These are phyloP conservation scores for Fusarium keratoplasticum DNA, from an alignment of 2,329 filamentous ascomycete genomes.

Conservation along the genomic window DNA sequence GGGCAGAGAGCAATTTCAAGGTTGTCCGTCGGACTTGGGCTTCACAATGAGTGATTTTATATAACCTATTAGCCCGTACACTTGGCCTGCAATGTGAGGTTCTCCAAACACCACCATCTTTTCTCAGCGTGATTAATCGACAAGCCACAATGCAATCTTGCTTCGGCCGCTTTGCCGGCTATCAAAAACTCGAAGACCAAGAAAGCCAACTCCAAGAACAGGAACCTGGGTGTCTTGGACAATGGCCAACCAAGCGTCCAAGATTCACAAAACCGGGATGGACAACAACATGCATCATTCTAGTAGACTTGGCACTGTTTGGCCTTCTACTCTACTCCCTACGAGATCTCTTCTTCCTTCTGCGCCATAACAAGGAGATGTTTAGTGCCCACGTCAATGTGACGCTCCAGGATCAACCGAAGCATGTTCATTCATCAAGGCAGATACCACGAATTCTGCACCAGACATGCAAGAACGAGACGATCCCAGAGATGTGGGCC, in stretches of 20 bases:
- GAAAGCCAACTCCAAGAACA: neutral
- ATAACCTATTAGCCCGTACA: neutral
- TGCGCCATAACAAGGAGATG: conserved; percentile 58
- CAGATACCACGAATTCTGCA: conserved; percentile 80
- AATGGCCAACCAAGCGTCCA: neutral
- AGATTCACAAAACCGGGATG: conserved; percentile 12
- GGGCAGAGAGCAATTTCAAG: neutral
- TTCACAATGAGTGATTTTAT: neutral
- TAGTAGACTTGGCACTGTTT: conserved; percentile 72
- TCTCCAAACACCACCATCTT: neutral
- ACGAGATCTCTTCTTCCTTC: conserved; percentile 75
- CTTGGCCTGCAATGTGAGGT: neutral
- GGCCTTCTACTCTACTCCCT: conserved; percentile 73
- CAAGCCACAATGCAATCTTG: neutral
- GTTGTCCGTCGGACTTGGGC: neutral
- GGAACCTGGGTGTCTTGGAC: neutral
- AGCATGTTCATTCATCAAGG: conserved; percentile 75
- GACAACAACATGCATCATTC: conserved; percentile 65
- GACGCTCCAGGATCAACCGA: conserved; percentile 46
- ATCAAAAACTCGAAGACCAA: neutral
- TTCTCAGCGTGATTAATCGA: neutral
- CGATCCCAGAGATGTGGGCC: conserved; percentile 74
- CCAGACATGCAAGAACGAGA: conserved; percentile 77
- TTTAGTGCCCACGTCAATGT: conserved; percentile 37
- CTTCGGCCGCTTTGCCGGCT: neutral